Conservation (phyloP, 2,329 filamentous ascomycete genomes). For the Geosmithia flava region DNA sequence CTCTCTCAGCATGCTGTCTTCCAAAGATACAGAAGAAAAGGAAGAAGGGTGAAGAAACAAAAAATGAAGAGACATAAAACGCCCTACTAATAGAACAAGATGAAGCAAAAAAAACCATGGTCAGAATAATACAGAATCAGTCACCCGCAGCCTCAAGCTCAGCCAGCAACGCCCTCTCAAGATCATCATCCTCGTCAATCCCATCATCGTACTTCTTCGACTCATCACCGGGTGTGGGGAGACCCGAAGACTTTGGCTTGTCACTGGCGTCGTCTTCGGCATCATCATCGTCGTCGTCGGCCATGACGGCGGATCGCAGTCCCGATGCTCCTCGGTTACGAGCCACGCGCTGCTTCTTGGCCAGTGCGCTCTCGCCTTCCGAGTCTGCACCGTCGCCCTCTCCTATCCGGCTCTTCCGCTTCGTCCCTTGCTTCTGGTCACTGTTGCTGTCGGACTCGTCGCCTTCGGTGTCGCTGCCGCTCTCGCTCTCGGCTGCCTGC, state of each 20-base stretch:
- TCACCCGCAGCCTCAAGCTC: conserved; percentile 31
- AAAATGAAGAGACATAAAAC: too few relatives aligned
- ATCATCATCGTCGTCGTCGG: conserved; percentile 20
- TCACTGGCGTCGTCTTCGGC: conserved; percentile 8
- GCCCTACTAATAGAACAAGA: too few relatives aligned
- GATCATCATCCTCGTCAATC: conserved; percentile 35
- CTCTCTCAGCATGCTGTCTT: neutral
- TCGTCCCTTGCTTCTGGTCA: conserved; percentile 13
- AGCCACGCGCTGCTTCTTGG: conserved; percentile 39
- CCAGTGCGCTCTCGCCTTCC: conserved; percentile 25
- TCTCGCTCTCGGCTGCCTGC: neutral
- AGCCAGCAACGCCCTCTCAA: conserved; percentile 52
- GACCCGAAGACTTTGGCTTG: conserved; percentile 10
- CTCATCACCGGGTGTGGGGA: conserved; percentile 21
- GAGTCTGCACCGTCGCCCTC: conserved; percentile 11
- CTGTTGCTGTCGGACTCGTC: conserved; percentile 10
- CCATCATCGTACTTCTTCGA: conserved; percentile 19
- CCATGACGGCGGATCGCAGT: conserved; percentile 30
- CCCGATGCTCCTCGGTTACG: conserved; percentile 30
- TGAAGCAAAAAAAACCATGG: too few relatives aligned
- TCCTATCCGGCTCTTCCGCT: conserved; percentile 15
- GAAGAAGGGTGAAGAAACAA: too few relatives aligned
- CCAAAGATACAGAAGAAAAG: neutral
- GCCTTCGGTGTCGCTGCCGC: conserved; percentile 12
- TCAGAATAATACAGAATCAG: neutral